These are phyloP conservation scores for Backusella australiensis DNA, from an alignment of 192 early-diverging fungal genomes.

Conservation along the genomic window DNA sequence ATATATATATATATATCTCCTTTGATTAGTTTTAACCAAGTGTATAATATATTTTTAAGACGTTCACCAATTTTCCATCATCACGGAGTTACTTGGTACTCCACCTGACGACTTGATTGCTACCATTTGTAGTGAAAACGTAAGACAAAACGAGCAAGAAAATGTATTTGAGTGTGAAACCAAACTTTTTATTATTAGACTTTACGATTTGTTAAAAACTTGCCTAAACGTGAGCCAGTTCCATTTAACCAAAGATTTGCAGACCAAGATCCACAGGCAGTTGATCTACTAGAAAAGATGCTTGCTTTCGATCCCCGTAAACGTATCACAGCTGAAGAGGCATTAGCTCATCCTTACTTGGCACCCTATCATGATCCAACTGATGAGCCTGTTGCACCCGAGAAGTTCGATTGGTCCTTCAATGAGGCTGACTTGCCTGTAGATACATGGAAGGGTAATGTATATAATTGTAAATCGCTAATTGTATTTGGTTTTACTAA, in stretches of 20 bases:
- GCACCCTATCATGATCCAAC: conserved; percentile 87
- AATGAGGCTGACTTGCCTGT: conserved; percentile 85
- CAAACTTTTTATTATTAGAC: conserved; percentile 47
- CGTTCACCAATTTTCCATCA: conserved; percentile 94
- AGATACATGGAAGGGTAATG: conserved; percentile 73
- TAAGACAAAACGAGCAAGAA: conserved; percentile 24
- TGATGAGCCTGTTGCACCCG: conserved; percentile 80
- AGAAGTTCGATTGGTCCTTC: conserved; percentile 92
- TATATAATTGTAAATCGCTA: not conserved
- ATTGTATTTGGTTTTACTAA: not conserved
- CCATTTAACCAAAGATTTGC: conserved; percentile 82
- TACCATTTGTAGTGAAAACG: conserved; percentile 90
- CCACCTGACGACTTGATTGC: conserved; percentile 90
- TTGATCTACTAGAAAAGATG: conserved; percentile 88
- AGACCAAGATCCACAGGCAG: conserved; percentile 68
- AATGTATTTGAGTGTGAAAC: not conserved
- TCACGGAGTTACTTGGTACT: conserved; percentile 87
- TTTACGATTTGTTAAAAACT: conserved; percentile 83
- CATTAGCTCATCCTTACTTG: conserved; percentile 85
- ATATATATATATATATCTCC: not conserved
- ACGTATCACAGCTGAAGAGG: conserved; percentile 84
- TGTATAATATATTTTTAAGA: conserved; percentile 41
- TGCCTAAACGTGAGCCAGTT: conserved; percentile 76
- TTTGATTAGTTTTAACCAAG: conserved; percentile 4
- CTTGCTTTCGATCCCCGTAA: conserved; percentile 89